Evolutionary conservation across 441 rosid species (phyloP).

Genomic region (Euphorbia corollata): DNA sequence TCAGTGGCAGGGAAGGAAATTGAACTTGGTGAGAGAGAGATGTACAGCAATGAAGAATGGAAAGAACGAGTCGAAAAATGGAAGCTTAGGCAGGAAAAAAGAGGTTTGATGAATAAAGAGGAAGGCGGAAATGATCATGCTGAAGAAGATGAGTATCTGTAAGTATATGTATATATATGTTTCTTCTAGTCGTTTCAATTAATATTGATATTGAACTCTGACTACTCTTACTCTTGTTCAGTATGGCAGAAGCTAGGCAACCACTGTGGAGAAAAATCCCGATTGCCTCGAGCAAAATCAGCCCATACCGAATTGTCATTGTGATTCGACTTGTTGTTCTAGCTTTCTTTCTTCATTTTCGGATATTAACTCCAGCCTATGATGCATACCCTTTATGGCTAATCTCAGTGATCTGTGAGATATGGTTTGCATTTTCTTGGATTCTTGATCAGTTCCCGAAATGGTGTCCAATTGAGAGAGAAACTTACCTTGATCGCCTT

Average conservation of each 20-base stretch:
- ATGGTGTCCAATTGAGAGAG: conserved; percentile 76
- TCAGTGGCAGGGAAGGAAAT: conserved; percentile 57
- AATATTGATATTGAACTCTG: not conserved
- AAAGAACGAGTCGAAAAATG: conserved; percentile 80
- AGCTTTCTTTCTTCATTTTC: conserved; percentile 72
- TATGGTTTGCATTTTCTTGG: conserved; percentile 93
- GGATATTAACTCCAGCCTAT: conserved; percentile 66
- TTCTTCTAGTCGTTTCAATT: too few relatives aligned
- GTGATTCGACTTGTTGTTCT: conserved; percentile 63
- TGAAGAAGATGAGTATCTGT: conserved; percentile 74
- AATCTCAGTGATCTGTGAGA: conserved; percentile 75
- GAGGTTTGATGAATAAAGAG: conserved; percentile 57
- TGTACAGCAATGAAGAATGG: conserved; percentile 65
- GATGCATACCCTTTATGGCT: conserved; percentile 90
- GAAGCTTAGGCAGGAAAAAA: conserved; percentile 78
- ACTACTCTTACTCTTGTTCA: conserved; percentile 21
- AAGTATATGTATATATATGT: conserved; percentile 17
- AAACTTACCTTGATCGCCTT: conserved; percentile 73
- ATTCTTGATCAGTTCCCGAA: conserved; percentile 90
- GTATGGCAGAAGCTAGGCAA: conserved; percentile 86
- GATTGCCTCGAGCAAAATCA: conserved; percentile 73
- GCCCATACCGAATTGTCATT: conserved; percentile 81
- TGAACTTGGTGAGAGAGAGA: conserved; percentile 57
- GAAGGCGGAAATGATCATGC: conserved; percentile 49
- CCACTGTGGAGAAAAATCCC: conserved; percentile 83